Evolutionary conservation across 2,329 filamentous ascomycete genomes (phyloP).

Genomic region (Calonectria montana): DNA sequence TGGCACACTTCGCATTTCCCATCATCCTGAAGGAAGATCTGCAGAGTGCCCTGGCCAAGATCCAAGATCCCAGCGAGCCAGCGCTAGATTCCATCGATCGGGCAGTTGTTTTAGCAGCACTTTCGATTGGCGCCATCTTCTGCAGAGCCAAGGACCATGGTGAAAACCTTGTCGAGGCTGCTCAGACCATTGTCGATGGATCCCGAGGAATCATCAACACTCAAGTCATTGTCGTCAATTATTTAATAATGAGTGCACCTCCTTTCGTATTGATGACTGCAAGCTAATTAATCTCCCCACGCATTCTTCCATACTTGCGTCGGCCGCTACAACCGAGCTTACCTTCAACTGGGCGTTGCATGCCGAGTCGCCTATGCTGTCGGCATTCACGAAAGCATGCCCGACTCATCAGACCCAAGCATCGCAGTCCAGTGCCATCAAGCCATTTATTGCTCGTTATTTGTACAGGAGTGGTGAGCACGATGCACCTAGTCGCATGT

Average conservation of each 20-base stretch:
- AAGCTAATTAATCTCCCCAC: neutral
- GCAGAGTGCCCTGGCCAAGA: neutral
- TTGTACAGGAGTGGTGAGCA: neutral
- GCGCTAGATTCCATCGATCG: neutral
- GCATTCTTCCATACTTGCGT: neutral
- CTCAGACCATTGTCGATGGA: neutral
- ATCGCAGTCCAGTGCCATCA: neutral
- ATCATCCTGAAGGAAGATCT: neutral
- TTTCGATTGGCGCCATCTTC: neutral
- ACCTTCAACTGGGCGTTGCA: neutral
- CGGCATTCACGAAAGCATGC: neutral
- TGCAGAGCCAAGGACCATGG: neutral
- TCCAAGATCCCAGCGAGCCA: neutral
- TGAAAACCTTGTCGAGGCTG: neutral
- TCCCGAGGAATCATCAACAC: neutral
- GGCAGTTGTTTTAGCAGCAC: neutral
- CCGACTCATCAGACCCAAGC: neutral
- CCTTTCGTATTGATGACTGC: neutral
- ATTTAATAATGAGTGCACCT: neutral
- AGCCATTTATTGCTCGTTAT: neutral
- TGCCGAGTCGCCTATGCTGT: neutral
- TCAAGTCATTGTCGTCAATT: neutral
- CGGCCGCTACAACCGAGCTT: neutral
- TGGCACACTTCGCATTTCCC: neutral
- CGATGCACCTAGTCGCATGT: accelerated